Base-by-base conservation (phyloP, 2,329 filamentous ascomycete species). In the Aureobasidium mangrovei region DNA sequence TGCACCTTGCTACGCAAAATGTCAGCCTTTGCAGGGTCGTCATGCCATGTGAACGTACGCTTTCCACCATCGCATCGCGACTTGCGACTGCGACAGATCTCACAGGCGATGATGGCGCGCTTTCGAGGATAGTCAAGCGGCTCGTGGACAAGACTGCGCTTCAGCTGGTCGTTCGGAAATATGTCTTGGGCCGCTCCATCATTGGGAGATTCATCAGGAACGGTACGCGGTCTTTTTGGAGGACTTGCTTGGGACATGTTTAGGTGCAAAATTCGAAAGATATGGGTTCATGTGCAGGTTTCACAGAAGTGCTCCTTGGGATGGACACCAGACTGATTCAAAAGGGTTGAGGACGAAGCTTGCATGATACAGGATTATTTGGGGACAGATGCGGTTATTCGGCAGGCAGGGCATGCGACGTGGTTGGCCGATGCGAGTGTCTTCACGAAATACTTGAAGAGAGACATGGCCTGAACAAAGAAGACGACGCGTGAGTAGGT, bases 1-100 rank as follows among this genome's bases (percentile, higher is more conserved):
- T 86, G 72, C 88, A 93, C 69, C 90, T 91, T 42, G 88, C 88
- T 61, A 88, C 6, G 8, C 12, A 26, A n/a, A 36, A 24, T 4
- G 83, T 53, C 49, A 53, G 40, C 40, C 26, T 4, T 7, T 10
- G 10, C 10, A 41, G 5, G 4, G 18, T 7, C 7, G 8, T 49
- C 24, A 27, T 36, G n/a, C 35, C 38, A n/a, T 10, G 8, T 12
- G 12, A 10, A 56, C 57, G 32, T 45, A 58, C 57, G 57, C 36
- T 56, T 56, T 5, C 43, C 59, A 18, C 65, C 65, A 56, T 68
- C 64, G 41, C 65, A 68, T 44, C 64, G 58, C 9, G 63, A 66
- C 55, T 68, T 68, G 18, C 65, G 55, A 44, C 60, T 62, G 26
- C 65, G 60, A 56, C 65, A 67, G 12, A 68, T 62, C 47, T 66